Conservation (phyloP, 495 filamentous ascomycete genomes). For the Opeltia flavorubescens region DNA sequence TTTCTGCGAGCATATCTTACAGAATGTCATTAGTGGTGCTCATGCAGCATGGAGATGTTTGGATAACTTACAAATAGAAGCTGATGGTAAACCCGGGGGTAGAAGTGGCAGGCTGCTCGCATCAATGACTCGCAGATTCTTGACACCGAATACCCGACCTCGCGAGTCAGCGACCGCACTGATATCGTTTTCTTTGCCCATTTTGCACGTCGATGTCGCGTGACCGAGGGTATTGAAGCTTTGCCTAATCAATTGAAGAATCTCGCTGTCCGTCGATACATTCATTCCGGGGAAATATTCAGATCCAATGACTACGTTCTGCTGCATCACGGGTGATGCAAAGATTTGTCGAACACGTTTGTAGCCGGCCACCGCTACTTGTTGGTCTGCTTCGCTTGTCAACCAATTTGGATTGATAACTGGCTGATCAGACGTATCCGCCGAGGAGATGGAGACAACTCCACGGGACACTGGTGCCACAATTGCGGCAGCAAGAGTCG, state of each 20-base stretch:
- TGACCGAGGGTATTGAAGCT: slow-evolving; percentile 33
- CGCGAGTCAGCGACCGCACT: slow-evolving; percentile 30
- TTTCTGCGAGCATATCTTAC: no score
- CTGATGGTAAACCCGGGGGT: slow-evolving; percentile 31
- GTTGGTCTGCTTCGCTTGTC: slow-evolving; percentile 17
- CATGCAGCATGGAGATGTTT: no score
- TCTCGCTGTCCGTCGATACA: slow-evolving; percentile 32
- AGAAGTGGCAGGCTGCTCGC: slow-evolving; percentile 38
- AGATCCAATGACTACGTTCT: slow-evolving; percentile 11
- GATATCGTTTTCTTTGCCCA: slow-evolving; percentile 25
- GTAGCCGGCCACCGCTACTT: slow-evolving; percentile 38
- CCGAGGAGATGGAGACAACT: slow-evolving; percentile 11
- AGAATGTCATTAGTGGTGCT: no score
- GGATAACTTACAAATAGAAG: slow-evolving; percentile 24
- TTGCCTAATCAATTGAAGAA: slow-evolving; percentile 26
- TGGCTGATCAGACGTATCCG: slow-evolving; percentile 4
- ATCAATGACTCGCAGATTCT: slow-evolving; percentile 34
- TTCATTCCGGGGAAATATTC: slow-evolving; percentile 30
- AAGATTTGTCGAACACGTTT: slow-evolving; percentile 28
- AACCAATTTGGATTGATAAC: slow-evolving; percentile 34
- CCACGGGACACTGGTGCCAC: slow-evolving; percentile 27
- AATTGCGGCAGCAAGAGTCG: slow-evolving; percentile 22
- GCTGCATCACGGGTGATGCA: slow-evolving; percentile 7
- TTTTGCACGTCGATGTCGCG: slow-evolving; percentile 29
- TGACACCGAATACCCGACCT: slow-evolving; percentile 25